phyloP scores from a whole-genome alignment of 2,329 filamentous ascomycete species.

The Scedosporium boydii region DNA sequence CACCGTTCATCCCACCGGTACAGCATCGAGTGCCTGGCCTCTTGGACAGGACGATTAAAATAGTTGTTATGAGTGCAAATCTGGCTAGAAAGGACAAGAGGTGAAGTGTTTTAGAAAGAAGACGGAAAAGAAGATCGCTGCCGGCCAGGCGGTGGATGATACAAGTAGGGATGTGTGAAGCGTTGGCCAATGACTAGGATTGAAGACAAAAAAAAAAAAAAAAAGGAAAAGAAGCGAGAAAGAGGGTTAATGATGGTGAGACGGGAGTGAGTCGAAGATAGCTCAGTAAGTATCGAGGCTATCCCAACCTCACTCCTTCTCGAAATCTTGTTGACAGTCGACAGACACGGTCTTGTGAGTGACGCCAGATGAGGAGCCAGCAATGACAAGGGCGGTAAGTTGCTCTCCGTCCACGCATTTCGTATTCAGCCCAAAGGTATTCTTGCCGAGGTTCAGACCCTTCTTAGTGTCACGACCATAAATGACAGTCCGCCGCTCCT shows the following conservation, averaged over 20 bases:
- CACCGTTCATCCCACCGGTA: not conserved
- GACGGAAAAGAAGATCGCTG: not conserved
- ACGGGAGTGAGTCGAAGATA: not conserved
- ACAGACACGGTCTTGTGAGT: constrained; percentile 17
- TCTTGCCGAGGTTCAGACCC: constrained; percentile 52
- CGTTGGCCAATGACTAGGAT: not conserved
- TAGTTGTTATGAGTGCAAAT: not conserved
- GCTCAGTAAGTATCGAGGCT: not conserved
- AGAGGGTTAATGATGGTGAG: not conserved
- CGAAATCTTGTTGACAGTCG: constrained; percentile 20
- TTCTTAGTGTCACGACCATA: constrained; percentile 79
- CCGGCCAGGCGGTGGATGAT: not conserved
- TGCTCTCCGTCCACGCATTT: constrained; percentile 68
- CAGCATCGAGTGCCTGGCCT: not conserved
- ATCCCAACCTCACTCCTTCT: constrained; percentile 2
- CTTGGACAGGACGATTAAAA: not conserved
- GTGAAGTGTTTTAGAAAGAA: not conserved
- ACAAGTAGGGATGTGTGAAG: not conserved
- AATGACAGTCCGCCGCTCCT: constrained; percentile 54
- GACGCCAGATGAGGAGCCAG: constrained; percentile 30
- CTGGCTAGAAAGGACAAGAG: not conserved
- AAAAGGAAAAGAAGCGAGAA: not conserved
- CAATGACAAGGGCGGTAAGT: constrained; percentile 69
- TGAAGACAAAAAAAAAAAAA: no score
- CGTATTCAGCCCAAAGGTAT: constrained; percentile 78